Conservation (phyloP, 106 monocot species). For the Phalaenopsis equestris region DNA sequence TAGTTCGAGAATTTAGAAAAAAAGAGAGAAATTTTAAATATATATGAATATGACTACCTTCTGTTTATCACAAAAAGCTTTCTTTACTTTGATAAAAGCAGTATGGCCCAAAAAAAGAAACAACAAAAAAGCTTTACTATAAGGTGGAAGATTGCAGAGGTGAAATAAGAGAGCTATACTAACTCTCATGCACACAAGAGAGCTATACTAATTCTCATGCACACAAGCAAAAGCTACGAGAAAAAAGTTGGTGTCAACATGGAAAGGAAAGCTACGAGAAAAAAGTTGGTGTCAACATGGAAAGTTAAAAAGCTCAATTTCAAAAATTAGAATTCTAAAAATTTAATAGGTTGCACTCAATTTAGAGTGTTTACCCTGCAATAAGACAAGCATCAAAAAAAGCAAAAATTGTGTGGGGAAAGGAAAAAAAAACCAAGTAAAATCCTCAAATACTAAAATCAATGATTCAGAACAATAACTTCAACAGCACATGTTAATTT, state of each 20-base stretch:
- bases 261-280: not conserved
- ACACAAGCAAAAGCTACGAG: not conserved
- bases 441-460: not conserved
- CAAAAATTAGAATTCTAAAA: not conserved
- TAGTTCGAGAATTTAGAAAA: not conserved
- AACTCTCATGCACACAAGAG: not conserved
- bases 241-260: not conserved
- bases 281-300: not conserved
- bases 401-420: too few relatives aligned
- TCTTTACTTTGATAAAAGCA: not conserved
- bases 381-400: not conserved
- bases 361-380: not conserved
- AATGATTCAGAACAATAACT: not conserved
- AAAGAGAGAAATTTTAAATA: not conserved
- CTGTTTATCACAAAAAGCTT: not conserved
- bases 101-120: constrained; percentile 4
- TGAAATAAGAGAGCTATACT: too few relatives aligned
- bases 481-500: not conserved
- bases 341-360: not conserved
- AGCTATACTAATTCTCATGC: not conserved
- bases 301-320: not conserved
- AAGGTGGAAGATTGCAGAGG: too few relatives aligned
- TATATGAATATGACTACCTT: not conserved
- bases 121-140: not conserved
- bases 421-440: too few relatives aligned